Conservation (phyloP, 108 stramenopile species). For the Chaetoceros muelleri region DNA sequence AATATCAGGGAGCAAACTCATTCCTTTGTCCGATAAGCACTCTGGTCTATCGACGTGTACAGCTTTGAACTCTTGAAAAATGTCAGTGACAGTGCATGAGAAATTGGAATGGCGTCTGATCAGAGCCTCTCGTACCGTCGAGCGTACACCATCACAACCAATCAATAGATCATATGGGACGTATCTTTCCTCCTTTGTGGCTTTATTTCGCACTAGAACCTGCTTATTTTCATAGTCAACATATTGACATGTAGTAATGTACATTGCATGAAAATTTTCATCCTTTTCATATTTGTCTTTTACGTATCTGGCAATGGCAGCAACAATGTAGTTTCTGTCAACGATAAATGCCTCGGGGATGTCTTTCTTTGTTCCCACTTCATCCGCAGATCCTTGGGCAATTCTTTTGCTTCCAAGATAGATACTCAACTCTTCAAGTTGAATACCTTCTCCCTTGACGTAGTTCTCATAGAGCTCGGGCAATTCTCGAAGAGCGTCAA, state of each 20-base stretch:
- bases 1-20: conserved; percentile 19
- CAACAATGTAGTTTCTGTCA: conserved; percentile 46
- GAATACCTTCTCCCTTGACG: conserved; percentile 24
- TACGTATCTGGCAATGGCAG: conserved; percentile 35
- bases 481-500: conserved; percentile 27
- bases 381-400: background rate
- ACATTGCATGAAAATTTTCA: conserved; percentile 10
- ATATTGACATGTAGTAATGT: conserved; percentile 27
- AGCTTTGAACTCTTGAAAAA: conserved; percentile 41
- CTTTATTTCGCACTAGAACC: conserved; percentile 23
- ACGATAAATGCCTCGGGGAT: conserved; percentile 31
- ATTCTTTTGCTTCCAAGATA: conserved; percentile 23
- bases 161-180: conserved; percentile 37
- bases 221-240: conserved; percentile 34
- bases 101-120: conserved; percentile 36
- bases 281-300: conserved; percentile 11
- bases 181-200: conserved; percentile 25
- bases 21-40: conserved; percentile 5
- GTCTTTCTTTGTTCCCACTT: background rate
- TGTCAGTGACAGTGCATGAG: conserved; percentile 28
- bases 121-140: conserved; percentile 34
- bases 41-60: conserved; percentile 25
- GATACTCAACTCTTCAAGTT: conserved; percentile 10
- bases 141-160: conserved; percentile 43
- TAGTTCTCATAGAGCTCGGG: conserved; percentile 33